Base-by-base conservation (phyloP, 2,329 filamentous ascomycete species). In the Paradendryphiella salina region DNA sequence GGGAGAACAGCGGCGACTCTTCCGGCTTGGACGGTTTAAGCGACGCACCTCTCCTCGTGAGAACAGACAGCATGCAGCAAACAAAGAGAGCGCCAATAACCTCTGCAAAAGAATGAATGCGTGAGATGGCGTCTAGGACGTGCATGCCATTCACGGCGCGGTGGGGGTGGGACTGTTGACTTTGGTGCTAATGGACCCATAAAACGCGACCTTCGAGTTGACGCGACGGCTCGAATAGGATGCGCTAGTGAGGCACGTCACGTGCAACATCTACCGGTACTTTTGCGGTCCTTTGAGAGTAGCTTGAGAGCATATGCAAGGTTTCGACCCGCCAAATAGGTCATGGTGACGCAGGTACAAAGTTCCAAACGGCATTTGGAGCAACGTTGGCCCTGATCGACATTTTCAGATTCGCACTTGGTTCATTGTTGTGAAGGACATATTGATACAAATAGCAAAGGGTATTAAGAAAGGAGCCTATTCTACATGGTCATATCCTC, bases 31-130 rank as follows among this genome's bases (percentile, higher is more conserved):
- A 67, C 61, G 68, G 61, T 64, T 69, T 67, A 56, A 67, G 59
- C 53, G 66, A 63, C 64, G 69, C 71, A 65, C 69, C 62, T 53
- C 66, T 51, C 50, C 59, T 60, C 32, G 40, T 32, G 33, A 66
- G 57, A 31, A 58, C 61, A 54, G 59, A 50, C 61, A 74, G 70
- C 72, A 75, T 75, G 66, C 71, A 74, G 72, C 64, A 71, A 44
- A 70, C 28, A 41, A 71, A 49, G 15, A 57, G 45, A 20, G 56
- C 61, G 31, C 61, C 31, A 43, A 61, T 26, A 26, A 26, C 23
- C 23, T n/a, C 23, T 26, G 3, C 47, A 50, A 71, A 65, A 45
- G 56, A 60, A 62, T 65, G 36, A 54, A 61, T 54, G 44, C 63
- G 56, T 21, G 57, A 50, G 20, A 63, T 45, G 21, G 53, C 54